phyloP scores from a whole-genome alignment of 129 eudicot genomes.

The Escallonia herrerae region DNA sequence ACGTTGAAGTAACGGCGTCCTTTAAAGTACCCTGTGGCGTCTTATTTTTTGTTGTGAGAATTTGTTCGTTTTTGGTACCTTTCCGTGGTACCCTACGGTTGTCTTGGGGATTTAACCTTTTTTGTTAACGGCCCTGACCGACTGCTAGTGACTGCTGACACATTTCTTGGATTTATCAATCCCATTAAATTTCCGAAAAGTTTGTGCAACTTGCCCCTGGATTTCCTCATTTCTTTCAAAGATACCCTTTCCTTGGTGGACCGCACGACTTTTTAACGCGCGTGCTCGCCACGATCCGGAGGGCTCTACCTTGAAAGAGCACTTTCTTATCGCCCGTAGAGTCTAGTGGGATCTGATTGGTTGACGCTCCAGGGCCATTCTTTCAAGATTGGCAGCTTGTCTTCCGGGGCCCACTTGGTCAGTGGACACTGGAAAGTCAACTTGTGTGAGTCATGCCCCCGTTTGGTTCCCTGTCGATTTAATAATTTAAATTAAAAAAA shows the following conservation, averaged over 20 bases:
- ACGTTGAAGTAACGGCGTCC: neutral
- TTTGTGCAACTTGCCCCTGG: neutral
- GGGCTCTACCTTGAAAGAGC: slow-evolving; percentile 16
- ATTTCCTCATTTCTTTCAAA: neutral
- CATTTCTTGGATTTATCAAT: slow-evolving; percentile 11
- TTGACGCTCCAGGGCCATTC: neutral
- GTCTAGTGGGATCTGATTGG: slow-evolving; percentile 9
- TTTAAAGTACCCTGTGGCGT: neutral
- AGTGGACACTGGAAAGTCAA: slow-evolving; percentile 34
- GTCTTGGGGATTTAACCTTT: neutral
- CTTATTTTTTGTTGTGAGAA: neutral
- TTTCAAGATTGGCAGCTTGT: neutral
- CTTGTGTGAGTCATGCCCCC: slow-evolving; percentile 27
- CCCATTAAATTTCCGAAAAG: neutral
- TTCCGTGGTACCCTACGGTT: slow-evolving; percentile 50
- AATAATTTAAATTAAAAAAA: no score
- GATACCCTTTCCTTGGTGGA: slow-evolving; percentile 9
- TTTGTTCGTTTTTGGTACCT: slow-evolving; percentile 22
- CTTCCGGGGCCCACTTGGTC: slow-evolving; percentile 13
- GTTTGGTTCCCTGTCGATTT: no score
- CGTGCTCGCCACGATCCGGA: no score
- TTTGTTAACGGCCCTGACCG: slow-evolving; percentile 21
- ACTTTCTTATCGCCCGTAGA: neutral
- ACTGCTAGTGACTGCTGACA: slow-evolving; percentile 8
- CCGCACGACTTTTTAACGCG: slow-evolving; percentile 1